These are phyloP conservation scores for Nectriaceae sp. DNA, from an alignment of 2,329 filamentous ascomycete species.

Conservation along the genomic window DNA sequence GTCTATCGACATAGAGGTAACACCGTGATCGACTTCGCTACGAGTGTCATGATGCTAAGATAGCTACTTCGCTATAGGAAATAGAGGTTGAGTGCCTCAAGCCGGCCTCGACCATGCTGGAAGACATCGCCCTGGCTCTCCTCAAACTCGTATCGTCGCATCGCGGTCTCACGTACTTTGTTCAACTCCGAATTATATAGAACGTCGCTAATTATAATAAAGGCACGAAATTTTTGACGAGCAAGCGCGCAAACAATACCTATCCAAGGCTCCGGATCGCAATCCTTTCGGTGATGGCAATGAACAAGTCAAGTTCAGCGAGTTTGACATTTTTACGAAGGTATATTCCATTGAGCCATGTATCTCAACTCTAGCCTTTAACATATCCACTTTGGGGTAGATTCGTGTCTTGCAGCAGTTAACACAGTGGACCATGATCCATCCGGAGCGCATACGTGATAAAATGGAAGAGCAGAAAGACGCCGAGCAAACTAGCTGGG, in stretches of 20 bases:
- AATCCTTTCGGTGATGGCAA: conserved; percentile 88
- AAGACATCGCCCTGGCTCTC: conserved; percentile 81
- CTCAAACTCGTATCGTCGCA: conserved; percentile 95
- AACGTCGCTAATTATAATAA: conserved; percentile 11
- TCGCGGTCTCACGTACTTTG: conserved; percentile 81
- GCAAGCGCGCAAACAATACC: conserved; percentile 86
- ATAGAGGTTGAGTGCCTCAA: conserved; percentile 88
- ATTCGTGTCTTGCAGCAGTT: conserved; percentile 83
- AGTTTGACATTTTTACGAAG: conserved; percentile 83
- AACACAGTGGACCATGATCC: conserved; percentile 84
- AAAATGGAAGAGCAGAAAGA: conserved; percentile 83
- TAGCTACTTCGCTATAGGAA: conserved; percentile 56
- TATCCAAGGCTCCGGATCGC: conserved; percentile 72
- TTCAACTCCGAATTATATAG: background rate
- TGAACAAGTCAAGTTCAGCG: conserved; percentile 69
- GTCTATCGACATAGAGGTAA: conserved; percentile 85
- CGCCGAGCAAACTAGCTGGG: conserved; percentile 80
- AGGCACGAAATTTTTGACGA: conserved; percentile 91
- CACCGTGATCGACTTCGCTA: background rate
- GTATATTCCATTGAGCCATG: conserved; percentile 43
- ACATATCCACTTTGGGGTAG: conserved; percentile 34
- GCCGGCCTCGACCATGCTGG: conserved; percentile 71
- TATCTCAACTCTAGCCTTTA: background rate
- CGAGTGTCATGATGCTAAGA: background rate
- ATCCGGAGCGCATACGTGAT: conserved; percentile 83